phyloP scores from a whole-genome alignment of 805 yeast species.

The Starmerella tilneyi region DNA sequence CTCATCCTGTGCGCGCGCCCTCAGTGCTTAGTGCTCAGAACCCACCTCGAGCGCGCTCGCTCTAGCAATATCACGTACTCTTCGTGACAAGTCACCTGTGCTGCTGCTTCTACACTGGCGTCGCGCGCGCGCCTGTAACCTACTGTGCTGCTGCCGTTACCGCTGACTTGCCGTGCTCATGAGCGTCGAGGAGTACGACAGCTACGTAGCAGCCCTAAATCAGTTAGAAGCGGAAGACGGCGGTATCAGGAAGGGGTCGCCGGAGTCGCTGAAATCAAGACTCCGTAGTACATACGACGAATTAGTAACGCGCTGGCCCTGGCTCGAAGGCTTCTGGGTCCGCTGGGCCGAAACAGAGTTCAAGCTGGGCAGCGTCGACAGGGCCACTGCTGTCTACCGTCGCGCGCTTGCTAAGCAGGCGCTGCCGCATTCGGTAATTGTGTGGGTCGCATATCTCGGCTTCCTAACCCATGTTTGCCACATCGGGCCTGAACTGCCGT shows the following conservation, averaged over 20 bases:
- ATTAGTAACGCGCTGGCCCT: constrained; percentile 30
- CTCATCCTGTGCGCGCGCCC: too few relatives aligned
- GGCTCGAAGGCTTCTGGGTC: constrained; percentile 36
- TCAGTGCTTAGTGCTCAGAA: too few relatives aligned
- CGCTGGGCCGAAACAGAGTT: constrained; percentile 34
- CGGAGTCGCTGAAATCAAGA: not conserved
- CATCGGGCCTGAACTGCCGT: constrained; percentile 7
- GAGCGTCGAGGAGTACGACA: not conserved
- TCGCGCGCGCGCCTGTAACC: too few relatives aligned
- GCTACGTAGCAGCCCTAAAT: not conserved
- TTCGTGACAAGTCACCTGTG: too few relatives aligned
- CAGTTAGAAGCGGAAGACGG: constrained; percentile 3
- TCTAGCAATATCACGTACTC: too few relatives aligned
- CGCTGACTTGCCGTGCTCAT: too few relatives aligned
- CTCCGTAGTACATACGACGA: constrained; percentile 1
- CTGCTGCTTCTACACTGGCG: too few relatives aligned
- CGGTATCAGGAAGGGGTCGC: constrained; percentile 1
- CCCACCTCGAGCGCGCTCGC: too few relatives aligned
- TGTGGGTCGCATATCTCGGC: constrained; percentile 34
- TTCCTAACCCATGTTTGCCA: constrained; percentile 29
- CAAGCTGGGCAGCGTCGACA: constrained; percentile 27
- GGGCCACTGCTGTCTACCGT: constrained; percentile 30
- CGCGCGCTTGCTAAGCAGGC: constrained; percentile 28
- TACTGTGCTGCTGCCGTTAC: too few relatives aligned
- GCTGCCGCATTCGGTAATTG: constrained; percentile 29